Base-by-base conservation (phyloP, 2,329 filamentous ascomycete genomes). In the Exophiala aquamarina region DNA sequence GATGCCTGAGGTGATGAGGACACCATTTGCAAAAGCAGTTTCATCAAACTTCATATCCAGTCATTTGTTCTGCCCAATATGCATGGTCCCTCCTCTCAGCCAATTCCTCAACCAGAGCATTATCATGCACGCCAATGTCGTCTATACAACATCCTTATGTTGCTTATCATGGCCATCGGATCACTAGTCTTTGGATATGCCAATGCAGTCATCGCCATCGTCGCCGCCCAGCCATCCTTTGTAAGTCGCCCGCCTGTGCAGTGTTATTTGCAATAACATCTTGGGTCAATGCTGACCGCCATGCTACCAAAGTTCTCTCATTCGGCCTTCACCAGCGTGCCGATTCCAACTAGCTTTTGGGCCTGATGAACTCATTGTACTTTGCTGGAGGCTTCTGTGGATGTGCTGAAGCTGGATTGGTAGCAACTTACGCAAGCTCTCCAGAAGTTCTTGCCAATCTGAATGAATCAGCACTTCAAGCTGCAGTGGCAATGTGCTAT, bases 271-370 rank as follows among this genome's bases (percentile, higher is more conserved):
- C 32, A 6, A 26, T 26, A 11, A 26, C 11, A 26, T 26, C 6
- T 26, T 26, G 11, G n/a, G 11, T 11, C 6, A 26, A 11, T 11
- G 23, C 23, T 26, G 23, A 26, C 23, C 6, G 11, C 23, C 6
- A 6, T 11, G 11, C 70, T 3, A 66, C 61, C 21, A 73, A 73
- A 61, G 71, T 70, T 57, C 59, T 55, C 3, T 68, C 67, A 57
- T 66, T 73, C 45, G 54, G 66, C 20, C 61, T 74, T 7, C 65
- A 66, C 3, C 42, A 62, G 3, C 58, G 61, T 45, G 64, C 52
- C 1, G 64, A 67, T 43, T 70, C 69, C 0, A 64, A 67, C 2
- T 65, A 67, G 47, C 61, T 70, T n/a, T 68, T 72, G 31, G 23
- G 23, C 23, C 11, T 26, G 23, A 61, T 71, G 33, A 73, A 72